Base-by-base conservation (phyloP, 1,284 basidiomycete species). In the Bjerkandera adusta region DNA sequence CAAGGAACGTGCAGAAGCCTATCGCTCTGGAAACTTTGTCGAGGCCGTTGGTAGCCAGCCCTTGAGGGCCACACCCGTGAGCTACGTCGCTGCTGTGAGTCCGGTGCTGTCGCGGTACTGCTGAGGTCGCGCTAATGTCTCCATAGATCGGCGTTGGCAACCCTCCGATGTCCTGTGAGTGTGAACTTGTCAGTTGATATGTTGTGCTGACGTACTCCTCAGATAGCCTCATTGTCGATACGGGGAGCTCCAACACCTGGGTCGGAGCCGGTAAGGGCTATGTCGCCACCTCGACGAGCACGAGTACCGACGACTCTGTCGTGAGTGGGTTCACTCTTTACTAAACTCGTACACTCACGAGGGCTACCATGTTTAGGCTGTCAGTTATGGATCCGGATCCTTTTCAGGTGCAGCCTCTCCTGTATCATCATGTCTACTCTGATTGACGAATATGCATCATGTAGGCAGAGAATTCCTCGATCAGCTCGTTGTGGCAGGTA, bases 141-240 rank as follows among this genome's bases (percentile, higher is more conserved):
- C 73, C 76, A 1, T 60, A 65, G 3, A 70, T 84, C 42, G 76
- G 75, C 32, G 75, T 85, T 36, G 84, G 83, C 33, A 73, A 54
- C 51, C 82, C 81, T 4, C 61, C 81, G 12, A 82, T 79, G 2
- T 60, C 64, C 13, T 85, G 80, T 75, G 66, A 59, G 2, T 71
- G 82, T 46, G 63, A 81, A 48, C 75, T 82, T 33, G 79, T 81
- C 50, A 81, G 76, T n/a, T 16, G 13, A 25, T 25, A 11, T 30
- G 6, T 6, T 29, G n/a, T 15, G n/a, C 11, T 41, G 8, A 41
- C 13, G n/a, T 22, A 5, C 15, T 15, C 6, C n/a, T 5, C 27
- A 58, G 56, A 53, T 32, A 45, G 37, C 1, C 45, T 58, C 11
- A 41, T 57, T 34, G 50, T 57, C 16, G 41, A 43, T 24, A 43